phyloP scores from a whole-genome alignment of 2,329 filamentous ascomycete genomes.

The Fusarium abutilonis region DNA sequence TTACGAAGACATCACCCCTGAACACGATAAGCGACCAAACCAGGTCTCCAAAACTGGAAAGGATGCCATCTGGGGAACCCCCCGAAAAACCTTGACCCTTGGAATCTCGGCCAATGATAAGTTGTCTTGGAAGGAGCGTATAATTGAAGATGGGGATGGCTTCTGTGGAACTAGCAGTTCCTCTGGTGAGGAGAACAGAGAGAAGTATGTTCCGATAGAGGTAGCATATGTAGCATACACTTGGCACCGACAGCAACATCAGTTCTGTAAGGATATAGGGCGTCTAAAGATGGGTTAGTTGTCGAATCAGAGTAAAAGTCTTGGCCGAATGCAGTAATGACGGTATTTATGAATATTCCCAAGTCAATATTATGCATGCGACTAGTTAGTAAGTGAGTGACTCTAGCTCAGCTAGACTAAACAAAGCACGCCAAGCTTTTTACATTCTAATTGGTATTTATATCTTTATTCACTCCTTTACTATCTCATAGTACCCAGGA shows the following conservation, averaged over 20 bases:
- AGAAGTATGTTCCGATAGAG: conserved; percentile 33
- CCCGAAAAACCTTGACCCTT: conserved; percentile 49
- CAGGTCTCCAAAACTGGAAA: conserved; percentile 51
- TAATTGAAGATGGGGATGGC: conserved; percentile 57
- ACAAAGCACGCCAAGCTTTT: too few species aligned
- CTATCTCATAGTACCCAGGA: too few species aligned
- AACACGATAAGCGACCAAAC: conserved; percentile 52
- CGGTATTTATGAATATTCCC: too few species aligned
- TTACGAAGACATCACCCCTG: conserved; percentile 57
- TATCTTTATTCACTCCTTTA: too few species aligned
- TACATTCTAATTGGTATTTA: too few species aligned
- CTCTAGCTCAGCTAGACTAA: too few species aligned
- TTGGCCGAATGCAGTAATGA: too few species aligned
- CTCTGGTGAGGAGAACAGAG: conserved; percentile 53
- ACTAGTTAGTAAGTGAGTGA: too few species aligned
- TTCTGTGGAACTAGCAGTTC: conserved; percentile 59
- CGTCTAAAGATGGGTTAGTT: conserved; percentile 40
- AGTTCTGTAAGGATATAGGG: conserved; percentile 51
- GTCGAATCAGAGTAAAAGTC: fast-evolving
- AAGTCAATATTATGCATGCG: too few species aligned
- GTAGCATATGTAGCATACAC: conserved; percentile 55
- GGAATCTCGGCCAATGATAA: conserved; percentile 52
- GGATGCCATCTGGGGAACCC: conserved; percentile 57
- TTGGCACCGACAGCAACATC: conserved; percentile 55
- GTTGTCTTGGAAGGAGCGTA: conserved; percentile 50